Percentiles rank a stretch among this genome's conserved stretches.
These are phyloP conservation scores for Cordyceps cateniannulata DNA, from an alignment of 2,329 filamentous ascomycete genomes.

Conservation along the genomic window DNA sequence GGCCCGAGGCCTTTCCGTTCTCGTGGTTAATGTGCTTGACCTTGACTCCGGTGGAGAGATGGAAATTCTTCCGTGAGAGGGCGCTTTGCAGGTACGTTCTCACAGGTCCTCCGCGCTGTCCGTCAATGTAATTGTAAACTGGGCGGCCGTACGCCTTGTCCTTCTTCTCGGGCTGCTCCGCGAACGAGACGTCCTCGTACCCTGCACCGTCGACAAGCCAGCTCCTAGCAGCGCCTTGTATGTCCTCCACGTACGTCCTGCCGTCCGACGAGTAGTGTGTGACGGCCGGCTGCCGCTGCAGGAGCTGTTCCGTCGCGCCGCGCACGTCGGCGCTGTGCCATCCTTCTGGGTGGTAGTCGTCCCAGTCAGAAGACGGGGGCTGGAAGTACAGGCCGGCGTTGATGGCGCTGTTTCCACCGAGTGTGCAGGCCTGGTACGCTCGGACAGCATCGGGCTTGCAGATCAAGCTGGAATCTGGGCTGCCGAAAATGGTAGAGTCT, in stretches of 20 bases:
- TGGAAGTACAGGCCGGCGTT: constrained; percentile 49
- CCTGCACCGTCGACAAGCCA: constrained; percentile 45
- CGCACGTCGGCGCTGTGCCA: constrained; percentile 46
- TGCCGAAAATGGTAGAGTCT: constrained; percentile 43
- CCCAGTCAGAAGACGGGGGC: constrained; percentile 46
- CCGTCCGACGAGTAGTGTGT: constrained; percentile 38
- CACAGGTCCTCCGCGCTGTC: constrained; percentile 42
- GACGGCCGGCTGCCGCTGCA: constrained; percentile 36
- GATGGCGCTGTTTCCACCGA: constrained; percentile 46
- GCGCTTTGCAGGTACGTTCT: constrained; percentile 44
- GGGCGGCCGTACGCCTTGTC: constrained; percentile 42
- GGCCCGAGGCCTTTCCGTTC: constrained; percentile 32
- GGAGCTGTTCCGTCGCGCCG: constrained; percentile 37
- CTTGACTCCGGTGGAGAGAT: constrained; percentile 34
- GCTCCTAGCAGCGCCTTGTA: constrained; percentile 38
- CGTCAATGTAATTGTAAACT: constrained; percentile 40
- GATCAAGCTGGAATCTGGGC: constrained; percentile 29
- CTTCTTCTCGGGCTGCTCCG: constrained; percentile 38
- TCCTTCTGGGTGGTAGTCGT: constrained; percentile 39
- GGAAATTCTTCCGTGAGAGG: constrained; percentile 34
- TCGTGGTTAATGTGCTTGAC: constrained; percentile 39
- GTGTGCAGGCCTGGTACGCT: constrained; percentile 42
- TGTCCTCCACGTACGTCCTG: constrained; percentile 39
- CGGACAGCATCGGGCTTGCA: constrained; percentile 33
- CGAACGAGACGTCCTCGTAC: constrained; percentile 41